Base-by-base conservation (phyloP, 306 rosid species). In the Quercus dentata region DNA sequence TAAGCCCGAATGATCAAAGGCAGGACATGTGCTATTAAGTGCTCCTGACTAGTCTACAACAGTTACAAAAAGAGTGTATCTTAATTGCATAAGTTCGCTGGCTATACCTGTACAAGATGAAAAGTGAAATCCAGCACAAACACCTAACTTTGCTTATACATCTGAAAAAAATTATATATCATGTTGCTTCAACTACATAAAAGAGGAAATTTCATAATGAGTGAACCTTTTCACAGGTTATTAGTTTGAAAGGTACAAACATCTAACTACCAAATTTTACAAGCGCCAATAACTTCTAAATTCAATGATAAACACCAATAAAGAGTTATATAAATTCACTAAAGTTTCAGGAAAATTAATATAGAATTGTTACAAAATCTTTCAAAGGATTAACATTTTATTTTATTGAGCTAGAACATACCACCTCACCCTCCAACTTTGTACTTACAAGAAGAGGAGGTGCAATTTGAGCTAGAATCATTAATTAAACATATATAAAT, bases 1-100 rank as follows among this genome's bases (percentile, higher is more conserved):
- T 88, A 96, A 77, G 98, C 98, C 77, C 98, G 97, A 71, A 96
- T 89, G 73, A 96, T 85, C 97, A 96, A 85, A 73, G 99, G 98
- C 85, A 96, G 93, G 83, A 96, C 94, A 78, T 91, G 95, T 27
- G 92, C 84, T 72, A 90, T 73, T 86, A 96, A 79, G 82, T 90
- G 93, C 73, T 90, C 97, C 80, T 87, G 98, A 80, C 88, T 87
- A 78, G 98, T 89, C 99, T 96, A 71, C 71, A 82, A 78, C 72
- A 76, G 75, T 80, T 56, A 87, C 78, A 56, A 73, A 80, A 78
- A 61, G 62, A 54, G 28, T 15, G 56, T 6, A 55, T 64, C 10
- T 18, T 56, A 71, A 71, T 55, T 56, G 19, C 2, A 30, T 51
- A 9, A 31, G 25, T 23, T 49, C 5, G 17, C 54, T 63, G 69